Evolutionary conservation across 2,329 filamentous ascomycete species (phyloP).

Genomic region (Penicillium sp.): DNA sequence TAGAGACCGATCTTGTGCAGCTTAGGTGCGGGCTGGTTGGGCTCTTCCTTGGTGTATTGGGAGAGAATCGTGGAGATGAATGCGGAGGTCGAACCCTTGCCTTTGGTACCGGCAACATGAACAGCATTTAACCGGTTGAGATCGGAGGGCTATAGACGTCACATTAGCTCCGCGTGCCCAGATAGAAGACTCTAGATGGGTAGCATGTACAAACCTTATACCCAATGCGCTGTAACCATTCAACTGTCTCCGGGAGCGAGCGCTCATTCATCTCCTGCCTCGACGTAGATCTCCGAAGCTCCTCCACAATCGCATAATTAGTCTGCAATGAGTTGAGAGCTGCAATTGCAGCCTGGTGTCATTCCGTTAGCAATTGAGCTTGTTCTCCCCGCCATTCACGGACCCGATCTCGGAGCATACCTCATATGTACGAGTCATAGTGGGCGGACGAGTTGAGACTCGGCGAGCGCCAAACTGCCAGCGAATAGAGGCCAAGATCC

Average conservation of each 20-base stretch:
- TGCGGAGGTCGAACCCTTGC: slow-evolving; percentile 86
- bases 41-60: slow-evolving; percentile 53
- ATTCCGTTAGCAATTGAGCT: slow-evolving; percentile 13
- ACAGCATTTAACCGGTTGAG: slow-evolving; percentile 64
- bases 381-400: not conserved
- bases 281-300: slow-evolving; percentile 65
- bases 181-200: not conserved
- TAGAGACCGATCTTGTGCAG: slow-evolving; percentile 71
- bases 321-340: slow-evolving; percentile 76
- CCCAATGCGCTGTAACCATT: slow-evolving; percentile 74
- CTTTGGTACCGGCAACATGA: slow-evolving; percentile 91
- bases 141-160: slow-evolving; percentile 56
- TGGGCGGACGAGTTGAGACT: slow-evolving; percentile 32
- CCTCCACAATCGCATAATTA: slow-evolving; percentile 76
- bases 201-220: slow-evolving; percentile 61
- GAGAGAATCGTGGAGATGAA: slow-evolving; percentile 79
- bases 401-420: slow-evolving; percentile 26
- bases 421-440: slow-evolving; percentile 43
- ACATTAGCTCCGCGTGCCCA: not conserved
- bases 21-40: slow-evolving; percentile 30
- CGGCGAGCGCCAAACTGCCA: slow-evolving; percentile 24
- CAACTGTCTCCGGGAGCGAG: slow-evolving; percentile 79
- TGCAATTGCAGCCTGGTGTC: slow-evolving; percentile 65
- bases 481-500: slow-evolving; percentile 22
- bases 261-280: slow-evolving; percentile 71